These are phyloP conservation scores for Escovopsis weberi DNA, from an alignment of 2,329 filamentous ascomycete species.

Conservation along the genomic window DNA sequence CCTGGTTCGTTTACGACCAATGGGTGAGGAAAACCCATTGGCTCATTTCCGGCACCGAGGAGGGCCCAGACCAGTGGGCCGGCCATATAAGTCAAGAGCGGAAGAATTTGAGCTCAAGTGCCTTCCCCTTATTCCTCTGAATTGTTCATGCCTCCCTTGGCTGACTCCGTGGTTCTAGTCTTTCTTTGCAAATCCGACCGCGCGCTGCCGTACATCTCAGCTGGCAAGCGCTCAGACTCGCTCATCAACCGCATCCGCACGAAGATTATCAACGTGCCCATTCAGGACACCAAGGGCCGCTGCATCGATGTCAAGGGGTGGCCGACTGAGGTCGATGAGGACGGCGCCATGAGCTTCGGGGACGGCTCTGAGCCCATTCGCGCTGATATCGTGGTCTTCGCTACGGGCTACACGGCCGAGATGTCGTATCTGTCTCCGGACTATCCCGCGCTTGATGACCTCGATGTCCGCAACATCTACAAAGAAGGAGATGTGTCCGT, in stretches of 20 bases:
- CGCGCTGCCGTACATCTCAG: conserved; percentile 28
- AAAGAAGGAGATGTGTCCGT: conserved; percentile 21
- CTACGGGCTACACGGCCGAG: conserved; percentile 30
- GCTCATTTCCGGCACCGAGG: conserved; percentile 28
- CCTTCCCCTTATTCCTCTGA: conserved; percentile 1
- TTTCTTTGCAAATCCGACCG: conserved; percentile 30
- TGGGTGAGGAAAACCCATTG: conserved; percentile 29
- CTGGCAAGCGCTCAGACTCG: conserved; percentile 18
- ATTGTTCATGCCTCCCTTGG: background rate
- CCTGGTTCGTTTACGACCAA: conserved; percentile 31
- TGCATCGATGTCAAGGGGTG: conserved; percentile 30
- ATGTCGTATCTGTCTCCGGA: conserved; percentile 25
- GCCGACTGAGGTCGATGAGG: conserved; percentile 22
- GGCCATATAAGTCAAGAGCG: conserved; percentile 26
- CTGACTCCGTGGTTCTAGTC: conserved; percentile 13
- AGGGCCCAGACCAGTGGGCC: conserved; percentile 33
- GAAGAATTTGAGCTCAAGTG: conserved; percentile 21
- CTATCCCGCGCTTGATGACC: conserved; percentile 30
- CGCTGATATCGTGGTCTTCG: conserved; percentile 30
- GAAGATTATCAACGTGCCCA: conserved; percentile 23
- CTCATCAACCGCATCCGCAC: conserved; percentile 21
- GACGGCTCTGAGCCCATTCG: conserved; percentile 17
- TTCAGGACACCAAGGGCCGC: conserved; percentile 22
- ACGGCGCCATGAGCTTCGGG: conserved; percentile 23
- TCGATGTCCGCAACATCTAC: conserved; percentile 40